Evolutionary conservation across 1,284 basidiomycete species (phyloP).

Genomic region (Coniophora puteana): DNA sequence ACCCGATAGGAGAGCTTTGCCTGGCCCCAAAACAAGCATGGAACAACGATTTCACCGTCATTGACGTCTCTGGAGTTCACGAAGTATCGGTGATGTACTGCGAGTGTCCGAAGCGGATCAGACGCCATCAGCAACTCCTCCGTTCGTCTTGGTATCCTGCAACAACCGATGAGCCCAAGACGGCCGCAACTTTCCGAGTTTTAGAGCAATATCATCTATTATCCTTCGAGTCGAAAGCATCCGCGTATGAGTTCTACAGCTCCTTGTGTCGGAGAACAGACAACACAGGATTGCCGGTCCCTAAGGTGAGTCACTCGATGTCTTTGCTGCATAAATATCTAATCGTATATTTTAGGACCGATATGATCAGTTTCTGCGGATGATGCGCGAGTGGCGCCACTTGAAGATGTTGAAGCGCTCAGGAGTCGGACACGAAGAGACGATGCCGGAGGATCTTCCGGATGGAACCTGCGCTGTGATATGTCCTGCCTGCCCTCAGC

Average conservation of each 20-base stretch:
- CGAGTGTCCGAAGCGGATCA: conserved; percentile 1
- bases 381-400: conserved; percentile 19
- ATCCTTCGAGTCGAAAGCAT: conserved; percentile 15
- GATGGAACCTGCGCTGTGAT: conserved; percentile 17
- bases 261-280: conserved; percentile 14
- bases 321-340: too few relatives aligned
- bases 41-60: conserved; percentile 5
- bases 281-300: conserved; percentile 8
- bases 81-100: conserved; percentile 6
- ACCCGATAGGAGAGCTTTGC: neutral
- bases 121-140: conserved; percentile 1
- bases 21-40: neutral
- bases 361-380: conserved; percentile 18
- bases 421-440: conserved; percentile 16
- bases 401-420: conserved; percentile 22
- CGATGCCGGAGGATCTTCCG: conserved; percentile 7
- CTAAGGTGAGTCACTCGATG: conserved; percentile 1
- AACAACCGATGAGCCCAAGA: conserved; percentile 9
- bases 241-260: conserved; percentile 15
- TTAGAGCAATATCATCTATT: conserved; percentile 16
- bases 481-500: conserved; percentile 29
- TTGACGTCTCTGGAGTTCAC: conserved; percentile 6
- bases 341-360: conserved; percentile 15
- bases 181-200: conserved; percentile 15
- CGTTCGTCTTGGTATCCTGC: neutral